Base-by-base conservation (phyloP, 352 stramenopile species). In the Blastocystis sp. region DNA sequence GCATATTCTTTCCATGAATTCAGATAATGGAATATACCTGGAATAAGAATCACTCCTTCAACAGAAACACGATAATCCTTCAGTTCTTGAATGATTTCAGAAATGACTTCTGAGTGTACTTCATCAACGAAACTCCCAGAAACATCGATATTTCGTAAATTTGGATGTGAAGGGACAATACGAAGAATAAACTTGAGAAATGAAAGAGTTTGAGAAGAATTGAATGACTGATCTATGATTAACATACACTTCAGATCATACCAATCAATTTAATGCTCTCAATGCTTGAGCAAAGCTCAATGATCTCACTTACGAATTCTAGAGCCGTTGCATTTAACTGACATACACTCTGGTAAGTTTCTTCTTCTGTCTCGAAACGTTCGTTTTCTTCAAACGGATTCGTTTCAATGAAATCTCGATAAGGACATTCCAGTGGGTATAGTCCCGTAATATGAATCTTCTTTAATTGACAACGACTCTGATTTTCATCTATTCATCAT, bases 101-200 rank as follows among this genome's bases (percentile, higher is more conserved):
- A 51, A n/a, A 78, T 6, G 7, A 7, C 1, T 30, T 78, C 33
- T 24, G 66, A 48, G 0, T 19, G 13, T 6, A 37, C 0, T 24
- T 56, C n/a, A 19, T n/a, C 37, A n/a, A 78, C 44, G 37, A 78
- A 78, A 78, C 66, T 78, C 37, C 66, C 66, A 33, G 22, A 27
- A 11, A 78, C 22, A 53, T 78, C 33, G 17, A 75, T 44, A 9
- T 40, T 4, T 75, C 42, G 37, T 44, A 75, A 17, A 27, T 40
- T 9, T 15, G 62, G 62, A 24, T 53, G 30, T 75, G 37, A 53
- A n/a, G 37, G 24, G 9, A 75, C 48, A 9, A n/a, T 4, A 5
- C 9, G n/a, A 22, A 79, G 13, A 27, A 79, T 22, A 27, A n/a
- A 40, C n/a, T 27, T 17, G 4, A 79, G 44, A 6, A 79, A 37